Evolutionary conservation across 192 early-diverging fungal species (phyloP).

Genomic region (Chytriomyces hyalinus): DNA sequence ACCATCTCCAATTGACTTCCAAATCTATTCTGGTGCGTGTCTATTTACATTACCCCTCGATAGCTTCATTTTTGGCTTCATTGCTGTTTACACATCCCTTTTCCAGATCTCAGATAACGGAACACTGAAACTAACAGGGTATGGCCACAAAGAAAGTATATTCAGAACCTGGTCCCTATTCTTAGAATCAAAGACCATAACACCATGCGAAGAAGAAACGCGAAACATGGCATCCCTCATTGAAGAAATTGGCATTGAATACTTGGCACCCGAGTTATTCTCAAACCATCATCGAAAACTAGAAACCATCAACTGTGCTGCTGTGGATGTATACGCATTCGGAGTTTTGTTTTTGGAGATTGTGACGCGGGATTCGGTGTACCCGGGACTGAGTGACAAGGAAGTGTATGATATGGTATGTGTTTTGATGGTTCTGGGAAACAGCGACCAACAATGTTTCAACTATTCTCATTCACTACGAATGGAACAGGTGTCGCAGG

Average conservation of each 20-base stretch:
- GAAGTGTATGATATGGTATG: not conserved
- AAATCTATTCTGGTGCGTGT: slow-evolving; percentile 49
- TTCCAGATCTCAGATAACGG: slow-evolving; percentile 33
- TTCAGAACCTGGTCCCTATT: not conserved
- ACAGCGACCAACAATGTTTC: not conserved
- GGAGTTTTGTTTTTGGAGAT: slow-evolving; percentile 29
- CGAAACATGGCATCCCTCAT: not conserved
- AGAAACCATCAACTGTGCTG: not conserved
- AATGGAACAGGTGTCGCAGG: not conserved
- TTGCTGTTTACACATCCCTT: not conserved
- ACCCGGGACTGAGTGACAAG: not conserved
- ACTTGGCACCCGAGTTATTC: slow-evolving; percentile 3
- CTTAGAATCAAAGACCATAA: not conserved
- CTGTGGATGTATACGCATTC: slow-evolving; percentile 26
- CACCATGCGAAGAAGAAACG: not conserved
- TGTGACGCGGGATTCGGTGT: slow-evolving; percentile 8
- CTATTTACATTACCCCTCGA: not conserved
- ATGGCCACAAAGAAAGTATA: slow-evolving; percentile 40
- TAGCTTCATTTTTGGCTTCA: not conserved
- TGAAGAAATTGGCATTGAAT: not conserved
- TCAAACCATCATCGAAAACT: too few species aligned
- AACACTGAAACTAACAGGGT: slow-evolving; percentile 47
- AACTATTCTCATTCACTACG: not conserved
- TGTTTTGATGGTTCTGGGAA: not conserved
- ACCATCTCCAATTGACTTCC: slow-evolving; percentile 50